Evolutionary conservation across 2,329 filamentous ascomycete genomes (phyloP).

Genomic region (Coccinonectria pachysandricola): DNA sequence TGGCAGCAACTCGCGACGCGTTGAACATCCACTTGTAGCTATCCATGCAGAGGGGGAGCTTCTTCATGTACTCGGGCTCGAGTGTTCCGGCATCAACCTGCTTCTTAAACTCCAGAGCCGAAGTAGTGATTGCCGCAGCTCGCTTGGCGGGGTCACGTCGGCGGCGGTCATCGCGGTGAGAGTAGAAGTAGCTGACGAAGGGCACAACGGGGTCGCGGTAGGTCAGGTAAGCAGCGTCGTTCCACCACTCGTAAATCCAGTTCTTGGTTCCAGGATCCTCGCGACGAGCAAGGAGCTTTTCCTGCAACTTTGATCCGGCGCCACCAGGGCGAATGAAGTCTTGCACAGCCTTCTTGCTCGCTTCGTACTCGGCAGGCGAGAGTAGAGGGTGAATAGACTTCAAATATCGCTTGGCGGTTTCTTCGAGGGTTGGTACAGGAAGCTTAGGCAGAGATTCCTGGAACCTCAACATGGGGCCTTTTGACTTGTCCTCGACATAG

Average conservation of each 20-base stretch:
- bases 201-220: conserved; percentile 95
- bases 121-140: conserved; percentile 79
- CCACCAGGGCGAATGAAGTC: conserved; percentile 86
- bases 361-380: conserved; percentile 55
- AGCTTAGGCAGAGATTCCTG: conserved; percentile 75
- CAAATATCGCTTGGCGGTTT: conserved; percentile 71
- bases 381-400: conserved; percentile 70
- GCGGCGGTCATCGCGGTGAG: conserved; percentile 84
- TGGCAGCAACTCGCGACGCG: conserved; percentile 71
- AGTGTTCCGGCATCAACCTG: conserved; percentile 73
- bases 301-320: conserved; percentile 72
- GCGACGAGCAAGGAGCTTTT: conserved; percentile 69
- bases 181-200: conserved; percentile 99
- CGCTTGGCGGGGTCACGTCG: conserved; percentile 84
- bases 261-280: conserved; percentile 77
- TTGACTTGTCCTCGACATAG: conserved; percentile 70
- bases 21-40: conserved; percentile 99
- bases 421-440: conserved; percentile 72
- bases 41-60: conserved; percentile 94
- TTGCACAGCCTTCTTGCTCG: conserved; percentile 71
- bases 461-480: conserved; percentile 73
- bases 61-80: conserved; percentile 98
- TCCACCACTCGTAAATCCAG: conserved; percentile 99
- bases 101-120: conserved; percentile 86
- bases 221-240: conserved; percentile 79